Evolutionary conservation across 768 basidiomycete genomes (phyloP), one percentile per base, ranked within the genome.

Genomic region (Gymnopilus junonius): DNA sequence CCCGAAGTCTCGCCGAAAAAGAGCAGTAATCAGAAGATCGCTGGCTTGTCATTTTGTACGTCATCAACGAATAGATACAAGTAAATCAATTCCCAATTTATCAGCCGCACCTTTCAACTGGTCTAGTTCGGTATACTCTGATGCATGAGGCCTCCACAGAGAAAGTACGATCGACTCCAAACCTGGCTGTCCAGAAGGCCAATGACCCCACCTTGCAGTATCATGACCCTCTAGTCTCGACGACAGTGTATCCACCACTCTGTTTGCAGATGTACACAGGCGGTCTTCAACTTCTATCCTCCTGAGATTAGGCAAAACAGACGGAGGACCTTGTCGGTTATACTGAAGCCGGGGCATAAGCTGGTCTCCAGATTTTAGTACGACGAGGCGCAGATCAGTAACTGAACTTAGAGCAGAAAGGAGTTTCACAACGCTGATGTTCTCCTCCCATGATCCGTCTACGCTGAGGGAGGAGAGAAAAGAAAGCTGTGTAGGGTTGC

Each of bases 371-470:
- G 72, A 59, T 5, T 62, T 59, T 21, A 65, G 32, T 3, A 70
- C 69, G 2, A 60, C 64, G 12, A 73, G 59, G 17, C 66, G 55
- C 23, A 70, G 64, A 21, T 68, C 50, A 8, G 57, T 62, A 12
- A 73, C 45, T 6, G 67, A 67, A 17, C 64, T 63, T 6, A 70
- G 55, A 12, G 62, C 62, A 10, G 54, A 35, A n/a, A 73, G 56
- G 14, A 73, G 48, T 29, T 54, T 50, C n/a, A 65, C 57, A 5
- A 73, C 59, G 0, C 57, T 65, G 12, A 61, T 31, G 58, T 71
- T 70, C 55, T 73, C 70, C 51, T 69, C 67, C 70, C 69, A 68
- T 17, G 65, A 23, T 0, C 53, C 66, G 31, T 66, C 65, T 3
- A 39, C 31, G 21, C 69, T 65, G 27, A 63, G 54, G 4, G 72